Percentiles rank a stretch among this genome's conserved stretches.
These are phyloP conservation scores for Boletus coccyginus DNA, from an alignment of 768 basidiomycete species.

Conservation along the genomic window DNA sequence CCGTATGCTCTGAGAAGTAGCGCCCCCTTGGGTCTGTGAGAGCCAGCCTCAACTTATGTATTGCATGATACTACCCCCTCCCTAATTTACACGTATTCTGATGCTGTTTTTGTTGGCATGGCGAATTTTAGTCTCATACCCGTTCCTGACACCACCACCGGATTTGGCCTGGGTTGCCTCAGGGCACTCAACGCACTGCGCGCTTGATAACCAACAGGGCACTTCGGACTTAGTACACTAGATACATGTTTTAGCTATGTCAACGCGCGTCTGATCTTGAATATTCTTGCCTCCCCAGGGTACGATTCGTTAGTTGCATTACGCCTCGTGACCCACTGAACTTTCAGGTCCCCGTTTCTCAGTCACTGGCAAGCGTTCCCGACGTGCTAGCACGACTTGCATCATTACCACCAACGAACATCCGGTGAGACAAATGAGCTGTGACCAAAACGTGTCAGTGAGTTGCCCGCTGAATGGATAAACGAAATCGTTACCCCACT, in stretches of 20 bases:
- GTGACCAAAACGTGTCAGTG: not conserved
- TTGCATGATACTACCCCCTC: too few relatives aligned
- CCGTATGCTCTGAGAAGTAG: too few relatives aligned
- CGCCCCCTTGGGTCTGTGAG: too few relatives aligned
- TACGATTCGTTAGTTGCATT: not conserved
- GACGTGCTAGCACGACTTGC: constrained; percentile 8
- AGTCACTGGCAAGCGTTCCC: not conserved
- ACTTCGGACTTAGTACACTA: not conserved
- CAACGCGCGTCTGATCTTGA: not conserved
- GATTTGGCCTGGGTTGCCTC: too few relatives aligned
- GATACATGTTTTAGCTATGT: not conserved
- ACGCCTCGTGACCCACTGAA: not conserved
- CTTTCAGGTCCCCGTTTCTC: not conserved
- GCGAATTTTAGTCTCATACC: too few relatives aligned
- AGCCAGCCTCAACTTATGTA: too few relatives aligned
- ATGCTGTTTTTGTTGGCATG: too few relatives aligned
- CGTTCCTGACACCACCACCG: too few relatives aligned
- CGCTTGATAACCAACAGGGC: constrained; percentile 9
- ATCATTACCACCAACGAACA: not conserved
- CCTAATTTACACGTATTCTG: too few relatives aligned
- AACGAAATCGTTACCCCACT: constrained; percentile 35
- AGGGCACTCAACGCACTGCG: constrained; percentile 58
- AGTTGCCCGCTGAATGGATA: too few relatives aligned
- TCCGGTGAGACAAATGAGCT: constrained; percentile 11
- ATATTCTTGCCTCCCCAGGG: not conserved